Conservation (phyloP, 768 basidiomycete genomes). For the Chalciporus chontae region DNA sequence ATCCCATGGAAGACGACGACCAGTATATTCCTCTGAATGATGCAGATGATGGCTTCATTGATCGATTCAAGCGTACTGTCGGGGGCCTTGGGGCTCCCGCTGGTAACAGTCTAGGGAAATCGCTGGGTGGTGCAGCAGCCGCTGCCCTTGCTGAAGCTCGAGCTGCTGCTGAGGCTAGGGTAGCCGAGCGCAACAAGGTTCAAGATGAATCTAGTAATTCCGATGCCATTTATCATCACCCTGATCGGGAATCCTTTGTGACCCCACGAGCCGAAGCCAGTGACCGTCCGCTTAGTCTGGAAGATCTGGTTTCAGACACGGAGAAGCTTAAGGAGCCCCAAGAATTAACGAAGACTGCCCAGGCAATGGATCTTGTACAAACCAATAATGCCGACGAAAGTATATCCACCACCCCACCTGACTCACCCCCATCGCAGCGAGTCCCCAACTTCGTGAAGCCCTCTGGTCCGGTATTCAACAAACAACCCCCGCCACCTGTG, state of each 20-base stretch:
- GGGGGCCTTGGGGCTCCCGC: conserved; percentile 59
- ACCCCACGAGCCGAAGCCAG: conserved; percentile 5
- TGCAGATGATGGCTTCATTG: conserved; percentile 49
- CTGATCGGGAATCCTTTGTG: conserved; percentile 3
- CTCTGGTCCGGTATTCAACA: conserved; percentile 56
- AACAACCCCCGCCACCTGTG: conserved; percentile 34
- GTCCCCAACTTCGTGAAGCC: conserved; percentile 30
- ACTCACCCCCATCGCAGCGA: conserved; percentile 45
- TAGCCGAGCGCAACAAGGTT: conserved; percentile 60
- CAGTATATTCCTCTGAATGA: conserved; percentile 8
- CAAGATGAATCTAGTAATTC: conserved; percentile 28
- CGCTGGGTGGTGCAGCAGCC: conserved; percentile 50
- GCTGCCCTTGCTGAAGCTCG: conserved; percentile 63
- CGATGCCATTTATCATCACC: conserved; percentile 25
- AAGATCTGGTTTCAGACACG: conserved; percentile 52
- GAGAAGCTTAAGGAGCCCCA: conserved; percentile 15
- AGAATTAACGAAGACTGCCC: conserved; percentile 20
- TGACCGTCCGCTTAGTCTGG: conserved; percentile 49
- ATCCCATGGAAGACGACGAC: conserved; percentile 22
- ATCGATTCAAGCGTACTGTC: conserved; percentile 67
- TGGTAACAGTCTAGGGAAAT: conserved; percentile 59
- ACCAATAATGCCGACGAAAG: conserved; percentile 31
- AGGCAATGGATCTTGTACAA: conserved; percentile 5
- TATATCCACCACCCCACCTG: conserved; percentile 53
- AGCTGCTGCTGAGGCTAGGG: conserved; percentile 62